Base-by-base conservation (phyloP, 495 filamentous ascomycete genomes). In the Viridothelium virens region DNA sequence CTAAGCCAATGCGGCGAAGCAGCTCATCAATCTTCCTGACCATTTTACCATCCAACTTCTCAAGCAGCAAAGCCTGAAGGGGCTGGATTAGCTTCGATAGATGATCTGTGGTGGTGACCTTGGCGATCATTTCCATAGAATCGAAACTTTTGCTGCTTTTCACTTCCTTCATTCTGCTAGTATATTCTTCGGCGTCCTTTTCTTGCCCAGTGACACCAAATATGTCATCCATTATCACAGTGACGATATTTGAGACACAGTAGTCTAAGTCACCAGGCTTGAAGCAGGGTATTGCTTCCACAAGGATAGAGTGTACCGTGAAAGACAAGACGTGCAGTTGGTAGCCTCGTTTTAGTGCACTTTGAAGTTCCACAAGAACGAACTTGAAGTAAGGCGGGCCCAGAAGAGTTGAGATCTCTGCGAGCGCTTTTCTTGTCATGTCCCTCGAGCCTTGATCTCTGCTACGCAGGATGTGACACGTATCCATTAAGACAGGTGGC, bases 71-170 rank as follows among this genome's bases (percentile, higher is more conserved):
- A 6, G 83, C 74, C 70, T 90, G 89, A 56, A 97, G 77, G 5
- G 94, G 94, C 56, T 79, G 79, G 65, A 96, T 79, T 31, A 98
- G 83, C 37, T 86, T 83, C 3, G 85, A 83, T n/a, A 98, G 83
- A 63, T 86, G 84, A 41, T 75, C 79, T 41, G 96, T 79, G 11
- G 91, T 91, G 7, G 91, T 85, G 56, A 84, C 89, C 74, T 86
- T 88, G 33, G 94, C 88, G 64, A 97, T 81, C 64, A 97, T 80
- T 71, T 97, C 94, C 90, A 97, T 96, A 3, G 95, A 96, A 70
- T 97, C 94, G 70, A 89, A 95, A 72, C 92, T 96, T 79, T 96
- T 97, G 80, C 89, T 97, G 72, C 89, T 92, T 79, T 96, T 97
- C 25, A 97, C 88, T 78, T 99, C 94, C 77, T 91, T 95, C 90